These are phyloP conservation scores for Scutellaria minor DNA, from an alignment of 257 asterid species.

Conservation along the genomic window DNA sequence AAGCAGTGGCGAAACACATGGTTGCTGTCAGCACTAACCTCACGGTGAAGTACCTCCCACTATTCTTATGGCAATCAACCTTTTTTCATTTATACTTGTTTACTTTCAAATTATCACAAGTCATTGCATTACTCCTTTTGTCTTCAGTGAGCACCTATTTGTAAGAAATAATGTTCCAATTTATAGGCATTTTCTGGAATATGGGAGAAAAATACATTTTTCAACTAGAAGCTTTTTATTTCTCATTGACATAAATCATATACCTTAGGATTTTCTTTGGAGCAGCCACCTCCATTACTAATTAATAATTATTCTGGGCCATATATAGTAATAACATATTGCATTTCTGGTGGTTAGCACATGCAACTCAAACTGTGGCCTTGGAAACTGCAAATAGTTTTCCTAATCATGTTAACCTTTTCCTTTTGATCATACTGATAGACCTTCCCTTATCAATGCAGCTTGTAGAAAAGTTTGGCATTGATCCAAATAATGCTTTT, in stretches of 20 bases:
- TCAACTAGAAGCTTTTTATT: constrained; percentile 10
- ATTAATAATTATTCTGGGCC: constrained; percentile 8
- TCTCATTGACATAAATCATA: neutral
- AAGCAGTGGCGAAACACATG: constrained; percentile 99
- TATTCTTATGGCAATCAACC: constrained; percentile 28
- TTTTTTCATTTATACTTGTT: constrained; percentile 18
- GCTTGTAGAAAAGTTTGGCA: constrained; percentile 98
- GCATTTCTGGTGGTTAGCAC: neutral
- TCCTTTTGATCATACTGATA: constrained; percentile 31
- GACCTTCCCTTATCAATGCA: constrained; percentile 43
- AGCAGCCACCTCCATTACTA: constrained; percentile 24
- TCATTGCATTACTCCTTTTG: constrained; percentile 3
- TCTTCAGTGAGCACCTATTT: constrained; percentile 1
- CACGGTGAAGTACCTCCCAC: constrained; percentile 51
- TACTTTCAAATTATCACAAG: constrained; percentile 13
- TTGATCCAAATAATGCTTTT: constrained; percentile 97
- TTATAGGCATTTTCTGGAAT: constrained; percentile 15
- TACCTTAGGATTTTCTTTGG: constrained; percentile 1
- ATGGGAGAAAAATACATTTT: constrained; percentile 5
- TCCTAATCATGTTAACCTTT: constrained; percentile 13
- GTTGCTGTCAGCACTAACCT: constrained; percentile 99
- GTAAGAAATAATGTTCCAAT: neutral
- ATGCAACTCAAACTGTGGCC: constrained; percentile 21
- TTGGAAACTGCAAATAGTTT: constrained; percentile 17
- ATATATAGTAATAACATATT: constrained; percentile 14